These are phyloP conservation scores for Naematelia aurantialba DNA, from an alignment of 768 basidiomycete genomes.

Conservation along the genomic window DNA sequence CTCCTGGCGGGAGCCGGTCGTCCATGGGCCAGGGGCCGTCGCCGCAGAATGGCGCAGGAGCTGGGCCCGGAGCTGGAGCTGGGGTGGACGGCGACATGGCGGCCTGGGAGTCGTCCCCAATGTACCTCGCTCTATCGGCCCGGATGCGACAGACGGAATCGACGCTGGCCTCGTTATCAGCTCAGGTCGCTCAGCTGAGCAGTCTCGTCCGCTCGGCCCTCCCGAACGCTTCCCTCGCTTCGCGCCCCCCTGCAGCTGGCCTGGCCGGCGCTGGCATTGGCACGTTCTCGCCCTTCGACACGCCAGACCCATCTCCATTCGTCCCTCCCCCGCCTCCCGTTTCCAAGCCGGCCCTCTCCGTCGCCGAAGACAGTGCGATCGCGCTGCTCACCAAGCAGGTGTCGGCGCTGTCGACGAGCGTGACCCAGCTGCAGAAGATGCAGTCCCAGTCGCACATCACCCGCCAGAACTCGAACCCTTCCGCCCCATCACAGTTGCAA, in stretches of 20 bases:
- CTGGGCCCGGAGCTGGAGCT: no score
- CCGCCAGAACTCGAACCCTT: constrained; percentile 6
- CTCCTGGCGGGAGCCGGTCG: background rate
- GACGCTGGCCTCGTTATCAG: constrained; percentile 24
- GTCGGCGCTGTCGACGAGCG: constrained; percentile 42
- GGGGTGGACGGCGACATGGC: background rate
- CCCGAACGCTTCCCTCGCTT: background rate
- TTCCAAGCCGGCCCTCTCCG: background rate
- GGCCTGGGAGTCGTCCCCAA: constrained; percentile 29
- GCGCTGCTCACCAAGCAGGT: constrained; percentile 44
- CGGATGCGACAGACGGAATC: constrained; percentile 33
- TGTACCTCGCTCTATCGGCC: constrained; percentile 30
- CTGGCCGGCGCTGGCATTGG: background rate
- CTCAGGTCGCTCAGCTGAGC: constrained; percentile 33
- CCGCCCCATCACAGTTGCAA: background rate
- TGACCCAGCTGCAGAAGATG: constrained; percentile 49
- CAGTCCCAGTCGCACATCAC: constrained; percentile 30
- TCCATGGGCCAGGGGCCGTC: background rate
- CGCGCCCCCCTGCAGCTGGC: background rate
- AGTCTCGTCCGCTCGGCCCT: constrained; percentile 12
- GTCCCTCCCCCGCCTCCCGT: constrained; percentile 6
- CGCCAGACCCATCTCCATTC: constrained; percentile 19
- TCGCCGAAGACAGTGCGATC: constrained; percentile 8
- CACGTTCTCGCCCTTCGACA: constrained; percentile 33
- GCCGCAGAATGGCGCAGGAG: background rate